Base-by-base conservation (phyloP, 805 yeast genomes). In the Cyberlindnera mississippiensis region DNA sequence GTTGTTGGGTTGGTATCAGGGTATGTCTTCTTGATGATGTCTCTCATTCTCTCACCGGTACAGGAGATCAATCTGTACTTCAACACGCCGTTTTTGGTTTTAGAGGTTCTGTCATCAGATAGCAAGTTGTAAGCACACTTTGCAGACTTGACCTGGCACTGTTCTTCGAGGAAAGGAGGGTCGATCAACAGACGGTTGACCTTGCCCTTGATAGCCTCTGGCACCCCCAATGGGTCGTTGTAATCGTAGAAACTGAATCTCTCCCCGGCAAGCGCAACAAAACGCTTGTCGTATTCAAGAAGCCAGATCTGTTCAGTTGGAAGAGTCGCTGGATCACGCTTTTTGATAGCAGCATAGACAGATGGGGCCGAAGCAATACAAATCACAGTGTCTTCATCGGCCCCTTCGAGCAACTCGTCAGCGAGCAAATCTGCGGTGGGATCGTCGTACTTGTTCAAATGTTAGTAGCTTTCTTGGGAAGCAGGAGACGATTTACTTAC, bases 341-440 rank as follows among this genome's bases (percentile, higher is more conserved):
- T 74, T 48, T 72, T 73, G 33, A 88, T 75, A 0, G 91, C 93
- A 1, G 95, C 95, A 64, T 82, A 89, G 3, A 87, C 96, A 0
- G 96, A 85, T 15, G 97, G 96, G 2, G 96, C 96, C 65, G 90
- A 80, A 2, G 85, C 86, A 40, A 89, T 73, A 37, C 84, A 85
- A 33, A 89, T 72, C 1, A 78, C 80, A 0, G 95, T 85, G 29
- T 75, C 71, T 40, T 72, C 73, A 50, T 81, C 84, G 1, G 95
- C 93, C 7, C 87, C 93, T 28, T 81, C 85, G 12, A 88, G 62
- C 32, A 88, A 66, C 7, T 86, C 93, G 46, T 74, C 75, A 1
- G 87, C 93, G 15, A 87, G 61, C 1, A 64, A 57, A 38, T 71
- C 73, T 0, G 96, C 89, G 1, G 96, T 89, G 3, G 68, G 63